Conservation (phyloP, 805 yeast genomes). For the Spathaspora girioi region DNA sequence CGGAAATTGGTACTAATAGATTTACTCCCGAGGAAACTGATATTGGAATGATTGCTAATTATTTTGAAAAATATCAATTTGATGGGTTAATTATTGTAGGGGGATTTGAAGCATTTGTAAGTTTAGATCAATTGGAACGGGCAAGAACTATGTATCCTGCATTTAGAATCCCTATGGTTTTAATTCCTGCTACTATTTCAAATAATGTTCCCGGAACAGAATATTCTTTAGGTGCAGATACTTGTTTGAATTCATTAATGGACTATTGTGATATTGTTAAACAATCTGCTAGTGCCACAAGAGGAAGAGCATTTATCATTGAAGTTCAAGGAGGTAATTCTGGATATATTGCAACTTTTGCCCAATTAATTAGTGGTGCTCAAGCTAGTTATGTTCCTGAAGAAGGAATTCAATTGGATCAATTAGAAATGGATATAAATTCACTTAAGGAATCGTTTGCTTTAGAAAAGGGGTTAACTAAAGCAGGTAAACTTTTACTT, state of each 20-base stretch:
- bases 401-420: conserved; percentile 62
- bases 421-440: conserved; percentile 72
- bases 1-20: conserved; percentile 96
- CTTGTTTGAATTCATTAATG: conserved; percentile 88
- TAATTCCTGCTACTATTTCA: conserved; percentile 93
- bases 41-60: conserved; percentile 86
- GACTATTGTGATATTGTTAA: conserved; percentile 93
- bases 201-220: conserved; percentile 99
- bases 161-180: conserved; percentile 89
- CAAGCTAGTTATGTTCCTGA: conserved; percentile 91
- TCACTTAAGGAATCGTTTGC: conserved; percentile 65
- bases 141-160: conserved; percentile 82
- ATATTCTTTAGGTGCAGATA: conserved; percentile 91
- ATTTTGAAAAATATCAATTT: conserved; percentile 81
- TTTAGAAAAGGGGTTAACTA: conserved; percentile 71
- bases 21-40: conserved; percentile 73
- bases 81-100: conserved; percentile 92
- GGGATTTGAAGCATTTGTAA: conserved; percentile 93
- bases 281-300: conserved; percentile 90
- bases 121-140: conserved; percentile 75
- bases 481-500: conserved; percentile 82
- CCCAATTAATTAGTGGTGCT: conserved; percentile 87
- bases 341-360: conserved; percentile 86
- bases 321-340: conserved; percentile 98
- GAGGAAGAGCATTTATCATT: conserved; percentile 92